phyloP scores from a whole-genome alignment of 352 stramenopile genomes.

The Pythium aristosporum region DNA sequence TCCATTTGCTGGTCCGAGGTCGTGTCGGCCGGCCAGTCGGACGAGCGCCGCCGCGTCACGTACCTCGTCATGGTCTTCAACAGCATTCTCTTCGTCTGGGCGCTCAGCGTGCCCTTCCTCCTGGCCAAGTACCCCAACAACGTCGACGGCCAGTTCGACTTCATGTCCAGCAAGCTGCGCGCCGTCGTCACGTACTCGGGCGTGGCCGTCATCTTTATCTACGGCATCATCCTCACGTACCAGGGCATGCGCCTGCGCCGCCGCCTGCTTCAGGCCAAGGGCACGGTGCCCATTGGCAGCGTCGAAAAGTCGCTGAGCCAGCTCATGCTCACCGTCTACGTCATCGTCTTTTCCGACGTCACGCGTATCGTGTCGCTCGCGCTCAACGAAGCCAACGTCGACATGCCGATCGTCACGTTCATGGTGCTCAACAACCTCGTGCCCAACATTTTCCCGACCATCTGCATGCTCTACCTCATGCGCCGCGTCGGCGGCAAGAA shows the following conservation, averaged over 20 bases:
- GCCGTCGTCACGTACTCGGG: constrained; percentile 57
- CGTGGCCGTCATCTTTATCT: constrained; percentile 58
- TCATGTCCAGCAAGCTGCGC: constrained; percentile 54
- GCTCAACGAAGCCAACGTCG: constrained; percentile 45
- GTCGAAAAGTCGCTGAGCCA: constrained; percentile 81
- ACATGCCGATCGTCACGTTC: constrained; percentile 65
- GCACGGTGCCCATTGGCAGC: constrained; percentile 60
- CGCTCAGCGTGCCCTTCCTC: constrained; percentile 51
- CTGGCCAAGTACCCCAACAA: constrained; percentile 54
- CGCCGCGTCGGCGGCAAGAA: constrained; percentile 41
- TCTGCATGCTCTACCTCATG: constrained; percentile 90
- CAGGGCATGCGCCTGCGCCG: constrained; percentile 73
- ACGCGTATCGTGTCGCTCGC: constrained; percentile 65
- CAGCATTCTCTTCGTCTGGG: constrained; percentile 53
- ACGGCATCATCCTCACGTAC: constrained; percentile 64
- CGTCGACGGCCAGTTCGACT: constrained; percentile 60
- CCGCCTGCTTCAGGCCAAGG: constrained; percentile 67
- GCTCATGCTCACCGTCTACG: constrained; percentile 76
- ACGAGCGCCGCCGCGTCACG: constrained; percentile 52
- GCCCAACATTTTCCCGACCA: constrained; percentile 81
- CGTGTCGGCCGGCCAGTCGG: constrained; percentile 66
- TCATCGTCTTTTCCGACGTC: constrained; percentile 76
- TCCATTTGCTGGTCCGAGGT: constrained; percentile 80
- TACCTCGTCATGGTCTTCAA: constrained; percentile 62
- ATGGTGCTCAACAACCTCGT: constrained; percentile 76